These are phyloP conservation scores for Metschnikowia cerradonensis DNA, from an alignment of 805 yeast species.

Conservation along the genomic window DNA sequence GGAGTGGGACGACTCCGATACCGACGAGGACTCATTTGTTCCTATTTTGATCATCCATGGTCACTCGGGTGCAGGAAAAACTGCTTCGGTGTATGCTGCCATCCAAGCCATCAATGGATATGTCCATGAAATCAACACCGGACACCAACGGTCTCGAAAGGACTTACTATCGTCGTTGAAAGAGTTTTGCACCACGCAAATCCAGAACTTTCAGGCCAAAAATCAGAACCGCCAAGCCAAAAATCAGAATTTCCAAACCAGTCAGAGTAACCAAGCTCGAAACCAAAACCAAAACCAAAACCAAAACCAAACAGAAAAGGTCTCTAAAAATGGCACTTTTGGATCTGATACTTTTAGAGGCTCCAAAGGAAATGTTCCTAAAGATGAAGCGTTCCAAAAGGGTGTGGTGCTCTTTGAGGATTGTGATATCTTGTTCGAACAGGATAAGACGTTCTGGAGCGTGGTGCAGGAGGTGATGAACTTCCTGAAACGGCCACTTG, in stretches of 20 bases:
- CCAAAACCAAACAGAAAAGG: too few relatives aligned
- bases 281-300: too few relatives aligned
- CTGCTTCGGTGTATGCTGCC: conserved; percentile 65
- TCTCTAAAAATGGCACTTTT: too few relatives aligned
- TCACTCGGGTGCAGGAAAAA: conserved; percentile 71
- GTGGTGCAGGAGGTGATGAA: conserved; percentile 58
- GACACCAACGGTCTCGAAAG: conserved; percentile 68
- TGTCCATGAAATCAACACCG: conserved; percentile 76
- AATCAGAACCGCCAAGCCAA: background rate
- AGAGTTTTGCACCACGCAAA: conserved; percentile 81
- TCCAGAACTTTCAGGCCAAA: conserved; percentile 27
- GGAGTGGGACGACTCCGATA: conserved; percentile 21
- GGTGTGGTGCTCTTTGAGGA: conserved; percentile 82
- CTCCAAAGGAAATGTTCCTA: too few relatives aligned
- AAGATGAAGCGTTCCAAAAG: conserved; percentile 36
- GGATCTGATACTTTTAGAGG: too few relatives aligned
- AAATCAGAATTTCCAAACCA: too few relatives aligned
- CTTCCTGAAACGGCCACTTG: conserved; percentile 64
- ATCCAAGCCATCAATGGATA: conserved; percentile 61
- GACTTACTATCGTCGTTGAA: conserved; percentile 61
- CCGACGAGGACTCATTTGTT: conserved; percentile 42
- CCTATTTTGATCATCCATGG: conserved; percentile 71
- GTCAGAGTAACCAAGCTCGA: too few relatives aligned
- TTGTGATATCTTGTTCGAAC: conserved; percentile 73
- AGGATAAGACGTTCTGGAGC: conserved; percentile 79